Evolutionary conservation across 345 rosid species (phyloP), one percentile per base, ranked within the genome.

Genomic region (Rhodamnia rubescens): DNA sequence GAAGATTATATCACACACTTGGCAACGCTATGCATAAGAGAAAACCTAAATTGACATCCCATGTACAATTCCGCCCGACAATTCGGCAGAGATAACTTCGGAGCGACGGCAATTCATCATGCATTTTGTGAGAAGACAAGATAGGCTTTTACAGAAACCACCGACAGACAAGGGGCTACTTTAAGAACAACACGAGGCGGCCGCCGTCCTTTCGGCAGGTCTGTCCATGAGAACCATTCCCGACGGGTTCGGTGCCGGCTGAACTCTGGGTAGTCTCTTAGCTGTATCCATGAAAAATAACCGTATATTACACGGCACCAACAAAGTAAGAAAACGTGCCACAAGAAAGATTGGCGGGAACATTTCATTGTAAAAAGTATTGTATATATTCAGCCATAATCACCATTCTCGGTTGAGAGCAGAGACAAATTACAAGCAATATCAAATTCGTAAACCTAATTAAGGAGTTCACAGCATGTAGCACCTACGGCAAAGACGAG

Each of bases 201-300:
- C 86, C 18, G 88, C 95, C 15, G 95, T 87, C 90, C 94, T 93
- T 75, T 94, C 98, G 40, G 92, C 90, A 44, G 95, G 92, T 88
- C 95, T 92, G 75, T 96, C 98, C 90, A 92, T 94, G 36, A 97
- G 93, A 91, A 96, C 96, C 98, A 95, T 93, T 85, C 98, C 98
- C 1, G 98, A 87, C 11, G 96, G 96, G 87, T 95, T 95, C 86
- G 91, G 96, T 32, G 95, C 90, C 51, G 98, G 96, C 90, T 96
- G 98, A 86, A 94, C 96, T 78, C 95, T 91, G 42, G 98, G 98
- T 86, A 96, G 89, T 74, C 93, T 92, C 92, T 90, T 97, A 24
- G 98, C 98, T 97, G 96, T 52, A 85, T 36, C 53, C 84, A 86
- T 57, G 21, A 85, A 50, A 24, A n/a, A 52, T 64, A 27, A 7